These are phyloP conservation scores for Leishmania aethiopica DNA, from an alignment of 208 protist genomes.

Conservation along the genomic window DNA sequence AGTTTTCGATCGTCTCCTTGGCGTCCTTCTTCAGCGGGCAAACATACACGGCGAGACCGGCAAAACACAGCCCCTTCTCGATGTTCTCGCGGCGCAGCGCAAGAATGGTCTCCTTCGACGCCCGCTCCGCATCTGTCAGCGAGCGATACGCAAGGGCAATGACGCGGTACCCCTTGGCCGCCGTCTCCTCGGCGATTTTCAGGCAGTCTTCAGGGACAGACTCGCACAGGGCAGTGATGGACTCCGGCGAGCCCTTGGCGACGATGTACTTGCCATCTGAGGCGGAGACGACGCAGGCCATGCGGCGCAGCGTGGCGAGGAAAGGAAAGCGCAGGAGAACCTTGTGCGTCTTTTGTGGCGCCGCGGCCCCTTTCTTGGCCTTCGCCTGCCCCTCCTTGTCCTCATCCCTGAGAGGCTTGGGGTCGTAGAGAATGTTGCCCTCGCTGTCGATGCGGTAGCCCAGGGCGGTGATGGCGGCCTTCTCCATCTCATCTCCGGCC, in stretches of 20 bases:
- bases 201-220: conserved; percentile 88
- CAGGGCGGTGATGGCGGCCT: conserved; percentile 88
- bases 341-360: conserved; percentile 46
- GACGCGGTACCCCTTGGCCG: conserved; percentile 94
- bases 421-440: conserved; percentile 76
- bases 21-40: conserved; percentile 96
- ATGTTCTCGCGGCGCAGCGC: conserved; percentile 77
- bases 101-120: conserved; percentile 47
- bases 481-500: conserved; percentile 97
- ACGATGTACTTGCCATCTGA: conserved; percentile 79
- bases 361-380: conserved; percentile 5
- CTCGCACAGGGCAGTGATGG: conserved; percentile 86
- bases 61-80: conserved; percentile 95
- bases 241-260: conserved; percentile 97
- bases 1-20: conserved; percentile 74
- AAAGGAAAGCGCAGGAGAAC: conserved; percentile 96
- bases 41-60: conserved; percentile 96
- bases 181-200: conserved; percentile 72
- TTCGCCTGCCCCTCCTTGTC: conserved; percentile 14
- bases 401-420: conserved; percentile 32
- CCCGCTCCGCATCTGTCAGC: conserved; percentile 54
- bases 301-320: conserved; percentile 94
- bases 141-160: conserved; percentile 95
- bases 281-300: conserved; percentile 91
- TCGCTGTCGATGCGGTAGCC: conserved; percentile 85